Percentiles rank a stretch among this genome's conserved stretches.
Conservation (phyloP, 2,329 filamentous ascomycete genomes). For the Monilinia fructigena region DNA sequence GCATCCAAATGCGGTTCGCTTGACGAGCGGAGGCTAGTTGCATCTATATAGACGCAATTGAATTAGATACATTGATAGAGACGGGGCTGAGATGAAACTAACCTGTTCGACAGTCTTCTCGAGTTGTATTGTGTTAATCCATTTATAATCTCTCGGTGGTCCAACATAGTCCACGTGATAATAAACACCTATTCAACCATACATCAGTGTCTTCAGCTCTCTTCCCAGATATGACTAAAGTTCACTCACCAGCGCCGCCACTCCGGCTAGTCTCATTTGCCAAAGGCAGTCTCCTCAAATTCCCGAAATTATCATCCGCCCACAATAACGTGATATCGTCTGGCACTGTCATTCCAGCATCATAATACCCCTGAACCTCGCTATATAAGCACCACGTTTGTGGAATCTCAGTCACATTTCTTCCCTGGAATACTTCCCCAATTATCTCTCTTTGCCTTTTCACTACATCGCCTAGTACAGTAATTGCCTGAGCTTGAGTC, state of each 20-base stretch:
- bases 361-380: constrained; percentile 69
- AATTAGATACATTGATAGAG: background rate
- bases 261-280: constrained; percentile 56
- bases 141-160: constrained; percentile 51
- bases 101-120: constrained; percentile 62
- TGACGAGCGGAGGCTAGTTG: constrained; percentile 57
- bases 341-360: constrained; percentile 61
- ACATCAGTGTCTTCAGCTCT: constrained; percentile 1
- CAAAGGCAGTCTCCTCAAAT: constrained; percentile 60
- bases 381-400: constrained; percentile 75
- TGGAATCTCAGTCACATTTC: constrained; percentile 50
- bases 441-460: constrained; percentile 59
- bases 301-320: constrained; percentile 69
- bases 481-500: constrained; percentile 55
- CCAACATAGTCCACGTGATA: constrained; percentile 59
- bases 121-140: constrained; percentile 66
- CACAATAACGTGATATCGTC: constrained; percentile 68
- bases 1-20: constrained; percentile 57
- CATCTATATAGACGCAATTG: constrained; percentile 47
- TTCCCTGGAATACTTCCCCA: constrained; percentile 51
- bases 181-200: constrained; percentile 48
- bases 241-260: constrained; percentile 55
- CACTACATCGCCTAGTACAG: constrained; percentile 60
- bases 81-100: background rate
- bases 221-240: background rate